Percentiles rank a stretch among this genome's conserved stretches.
These are phyloP conservation scores for Inosperma sp. DNA, from an alignment of 768 basidiomycete species.

Conservation along the genomic window DNA sequence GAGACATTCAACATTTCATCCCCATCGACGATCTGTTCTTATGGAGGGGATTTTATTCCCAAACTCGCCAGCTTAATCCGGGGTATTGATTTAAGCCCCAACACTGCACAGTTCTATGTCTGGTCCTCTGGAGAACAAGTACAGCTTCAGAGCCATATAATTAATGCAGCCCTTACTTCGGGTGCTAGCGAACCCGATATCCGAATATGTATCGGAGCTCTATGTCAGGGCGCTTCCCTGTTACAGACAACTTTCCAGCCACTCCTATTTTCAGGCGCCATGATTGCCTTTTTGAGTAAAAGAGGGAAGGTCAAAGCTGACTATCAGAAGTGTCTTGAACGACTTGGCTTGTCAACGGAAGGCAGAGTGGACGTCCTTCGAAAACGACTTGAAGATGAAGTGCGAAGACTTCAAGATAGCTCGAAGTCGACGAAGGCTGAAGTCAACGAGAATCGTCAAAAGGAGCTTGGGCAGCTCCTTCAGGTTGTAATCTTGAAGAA, in stretches of 20 bases:
- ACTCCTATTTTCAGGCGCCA: slow-evolving; percentile 40
- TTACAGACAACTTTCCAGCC: slow-evolving; percentile 49
- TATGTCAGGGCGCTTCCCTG: slow-evolving; percentile 44
- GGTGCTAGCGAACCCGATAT: slow-evolving; percentile 28
- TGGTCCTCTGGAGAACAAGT: slow-evolving; percentile 40
- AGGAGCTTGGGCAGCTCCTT: slow-evolving; percentile 42
- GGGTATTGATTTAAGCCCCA: slow-evolving; percentile 25
- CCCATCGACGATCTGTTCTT: slow-evolving; percentile 23
- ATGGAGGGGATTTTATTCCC: slow-evolving; percentile 31
- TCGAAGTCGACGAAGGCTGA: slow-evolving; percentile 20
- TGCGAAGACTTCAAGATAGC: slow-evolving; percentile 33
- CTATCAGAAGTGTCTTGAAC: slow-evolving; percentile 36
- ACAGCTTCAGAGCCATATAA: slow-evolving; percentile 39
- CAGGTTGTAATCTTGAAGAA: slow-evolving; percentile 42
- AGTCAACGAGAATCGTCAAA: slow-evolving; percentile 22
- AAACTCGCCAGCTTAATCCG: slow-evolving; percentile 35
- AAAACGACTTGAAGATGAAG: slow-evolving; percentile 33
- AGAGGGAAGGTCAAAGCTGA: slow-evolving; percentile 32
- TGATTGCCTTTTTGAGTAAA: slow-evolving; percentile 39
- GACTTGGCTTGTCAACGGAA: slow-evolving; percentile 35
- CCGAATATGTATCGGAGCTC: slow-evolving; percentile 46
- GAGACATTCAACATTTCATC: slow-evolving; percentile 12
- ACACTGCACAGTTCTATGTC: slow-evolving; percentile 44
- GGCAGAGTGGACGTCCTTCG: slow-evolving; percentile 38
- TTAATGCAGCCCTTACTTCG: slow-evolving; percentile 37